Evolutionary conservation across 2,329 filamentous ascomycete species (phyloP), one percentile per base, ranked within the genome.

Genomic region (Aspergillus calidoustus): DNA sequence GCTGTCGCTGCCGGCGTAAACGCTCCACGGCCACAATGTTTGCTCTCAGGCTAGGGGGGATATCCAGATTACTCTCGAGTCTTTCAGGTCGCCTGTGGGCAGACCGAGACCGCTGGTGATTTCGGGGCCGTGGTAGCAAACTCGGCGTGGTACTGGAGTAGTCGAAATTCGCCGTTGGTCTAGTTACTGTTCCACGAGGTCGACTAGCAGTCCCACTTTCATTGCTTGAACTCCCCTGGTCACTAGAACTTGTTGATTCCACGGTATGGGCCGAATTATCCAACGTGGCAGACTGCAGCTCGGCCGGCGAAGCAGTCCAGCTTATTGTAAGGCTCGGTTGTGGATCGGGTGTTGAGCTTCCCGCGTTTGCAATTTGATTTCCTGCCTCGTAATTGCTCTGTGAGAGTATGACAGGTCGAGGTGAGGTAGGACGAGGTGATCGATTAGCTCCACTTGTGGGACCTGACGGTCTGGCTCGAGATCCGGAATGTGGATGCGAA

Each of bases 281-380:
- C 5, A 67, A 59, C 15, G 59, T 58, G 31, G 72, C 67, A 30
- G 76, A 68, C 38, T 74, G 72, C 9, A 80, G 68, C 19, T 77
- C 78, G 7, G 72, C 72, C 15, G 78, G 79, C 17, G 79, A 80
- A 23, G 76, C 70, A 25, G 77, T 78, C 73, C 77, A 77, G 62
- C 74, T 75, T 13, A 77, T 68, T 51, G 75, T 74, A 52, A 76
- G 67, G 51, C 65, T 74, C 6, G 77, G 71, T 50, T 76, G 73
- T 23, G 68, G 64, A 52, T 77, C 75, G 28, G 65, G 52, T 34
- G 59, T 70, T 15, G 69, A 61, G 41, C 60, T 60, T 23, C 59
- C 65, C 13, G 60, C 49, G 60, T 74, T 70, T 60, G 72, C 60
- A 62, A 67, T 63, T 67, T 72, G 65, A 62, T 63, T 63, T 57